Conservation (phyloP, 2,329 filamentous ascomycete genomes). For the Periconia sp. region DNA sequence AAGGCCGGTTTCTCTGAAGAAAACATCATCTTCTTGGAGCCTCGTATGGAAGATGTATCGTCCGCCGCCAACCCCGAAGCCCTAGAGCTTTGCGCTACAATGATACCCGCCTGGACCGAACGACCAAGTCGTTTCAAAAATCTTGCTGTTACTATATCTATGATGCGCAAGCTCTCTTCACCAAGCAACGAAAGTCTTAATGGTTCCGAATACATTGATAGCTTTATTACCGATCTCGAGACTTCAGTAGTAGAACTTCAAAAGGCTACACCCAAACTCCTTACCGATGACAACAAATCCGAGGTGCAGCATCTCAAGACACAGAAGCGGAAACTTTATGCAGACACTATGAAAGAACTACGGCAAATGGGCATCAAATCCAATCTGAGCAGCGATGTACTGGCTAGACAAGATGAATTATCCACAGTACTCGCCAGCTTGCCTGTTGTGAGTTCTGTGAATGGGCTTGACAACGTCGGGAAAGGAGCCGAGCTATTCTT, state of each 20-base stretch:
- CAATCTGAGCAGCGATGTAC: slow-evolving; percentile 73
- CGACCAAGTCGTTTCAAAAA: slow-evolving; percentile 71
- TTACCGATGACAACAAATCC: slow-evolving; percentile 86
- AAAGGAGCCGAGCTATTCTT: slow-evolving; percentile 69
- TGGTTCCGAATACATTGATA: slow-evolving; percentile 61
- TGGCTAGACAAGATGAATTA: slow-evolving; percentile 73
- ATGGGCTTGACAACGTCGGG: background rate
- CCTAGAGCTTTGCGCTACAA: slow-evolving; percentile 22
- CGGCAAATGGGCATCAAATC: slow-evolving; percentile 87
- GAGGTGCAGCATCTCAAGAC: slow-evolving; percentile 85
- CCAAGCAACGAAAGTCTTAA: slow-evolving; percentile 57
- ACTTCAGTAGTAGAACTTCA: slow-evolving; percentile 72
- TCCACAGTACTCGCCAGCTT: slow-evolving; percentile 67
- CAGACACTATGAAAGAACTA: slow-evolving; percentile 80
- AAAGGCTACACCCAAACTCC: slow-evolving; percentile 76
- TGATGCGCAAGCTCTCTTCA: slow-evolving; percentile 68
- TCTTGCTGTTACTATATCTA: slow-evolving; percentile 66
- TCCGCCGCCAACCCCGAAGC: slow-evolving; percentile 15
- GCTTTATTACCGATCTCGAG: slow-evolving; percentile 70
- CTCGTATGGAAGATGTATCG: slow-evolving; percentile 14
- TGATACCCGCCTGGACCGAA: slow-evolving; percentile 35
- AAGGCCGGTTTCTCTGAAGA: slow-evolving; percentile 35
- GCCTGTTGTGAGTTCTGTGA: slow-evolving; percentile 15
- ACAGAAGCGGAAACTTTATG: slow-evolving; percentile 85
- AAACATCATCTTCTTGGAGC: slow-evolving; percentile 6